phyloP scores from a whole-genome alignment of 2,329 filamentous ascomycete species.

The Coniosporium tulheliwenetii region DNA sequence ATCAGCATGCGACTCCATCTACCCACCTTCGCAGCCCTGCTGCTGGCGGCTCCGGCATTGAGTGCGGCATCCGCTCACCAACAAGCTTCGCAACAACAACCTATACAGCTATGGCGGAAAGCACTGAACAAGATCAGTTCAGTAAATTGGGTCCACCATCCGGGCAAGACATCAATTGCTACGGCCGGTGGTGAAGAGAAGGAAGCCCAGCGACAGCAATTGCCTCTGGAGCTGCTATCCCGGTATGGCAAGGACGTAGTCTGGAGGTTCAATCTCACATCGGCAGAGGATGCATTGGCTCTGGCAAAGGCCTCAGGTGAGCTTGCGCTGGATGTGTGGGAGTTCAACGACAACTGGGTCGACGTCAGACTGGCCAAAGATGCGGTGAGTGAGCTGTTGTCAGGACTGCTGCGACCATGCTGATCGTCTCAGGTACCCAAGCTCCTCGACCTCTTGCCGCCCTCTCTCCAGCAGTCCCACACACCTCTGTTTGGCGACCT shows the following conservation, averaged over 20 bases:
- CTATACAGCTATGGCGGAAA: no score
- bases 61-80: no score
- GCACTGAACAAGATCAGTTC: no score
- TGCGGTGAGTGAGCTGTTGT: slow-evolving; percentile 36
- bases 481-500: slow-evolving; percentile 61
- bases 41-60: no score
- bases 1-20: no score
- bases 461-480: slow-evolving; percentile 55
- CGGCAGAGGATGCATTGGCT: slow-evolving; percentile 49
- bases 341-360: slow-evolving; percentile 63
- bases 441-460: slow-evolving; percentile 62
- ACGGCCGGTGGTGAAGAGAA: no score
- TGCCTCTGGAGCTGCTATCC: slow-evolving; percentile 8
- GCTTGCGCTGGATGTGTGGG: slow-evolving; percentile 83
- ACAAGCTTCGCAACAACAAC: no score
- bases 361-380: slow-evolving; percentile 69
- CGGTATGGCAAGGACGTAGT: slow-evolving; percentile 70
- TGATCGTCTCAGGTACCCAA: slow-evolving; percentile 39
- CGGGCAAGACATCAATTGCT: background rate
- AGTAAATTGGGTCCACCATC: no score
- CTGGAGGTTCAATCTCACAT: slow-evolving; percentile 68
- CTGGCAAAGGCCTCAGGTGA: slow-evolving; percentile 58
- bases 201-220: no score
- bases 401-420: background rate
- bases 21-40: no score